Conservation (phyloP, 1,284 basidiomycete genomes). For the Acaromyces ingoldii region DNA sequence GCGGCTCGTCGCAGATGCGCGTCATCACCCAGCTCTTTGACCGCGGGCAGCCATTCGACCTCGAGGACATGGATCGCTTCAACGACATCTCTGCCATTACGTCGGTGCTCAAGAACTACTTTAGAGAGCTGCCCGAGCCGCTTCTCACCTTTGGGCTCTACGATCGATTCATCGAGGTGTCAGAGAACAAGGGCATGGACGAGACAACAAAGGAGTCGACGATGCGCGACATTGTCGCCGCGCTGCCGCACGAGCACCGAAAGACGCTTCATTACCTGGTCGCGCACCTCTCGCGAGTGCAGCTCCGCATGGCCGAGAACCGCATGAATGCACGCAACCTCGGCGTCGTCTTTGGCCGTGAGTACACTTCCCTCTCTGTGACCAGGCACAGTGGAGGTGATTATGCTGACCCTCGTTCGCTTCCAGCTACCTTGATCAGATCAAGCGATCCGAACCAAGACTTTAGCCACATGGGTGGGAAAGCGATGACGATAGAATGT, state of each 20-base stretch:
- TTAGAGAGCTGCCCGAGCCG: constrained; percentile 83
- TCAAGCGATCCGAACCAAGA: constrained; percentile 79
- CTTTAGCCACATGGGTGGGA: constrained; percentile 94
- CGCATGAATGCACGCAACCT: constrained; percentile 92
- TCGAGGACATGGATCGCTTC: constrained; percentile 79
- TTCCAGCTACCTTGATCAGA: constrained; percentile 81
- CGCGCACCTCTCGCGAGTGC: constrained; percentile 67
- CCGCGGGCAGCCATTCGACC: constrained; percentile 82
- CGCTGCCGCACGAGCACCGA: constrained; percentile 80
- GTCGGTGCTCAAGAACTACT: constrained; percentile 93
- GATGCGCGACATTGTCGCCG: constrained; percentile 63
- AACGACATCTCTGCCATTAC: constrained; percentile 97
- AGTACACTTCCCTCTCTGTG: constrained; percentile 54
- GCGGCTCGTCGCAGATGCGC: constrained; percentile 86
- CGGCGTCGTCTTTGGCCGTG: constrained; percentile 99
- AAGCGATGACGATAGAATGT: constrained; percentile 69
- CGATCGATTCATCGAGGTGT: constrained; percentile 66
- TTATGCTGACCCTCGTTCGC: neutral
- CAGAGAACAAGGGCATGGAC: constrained; percentile 14
- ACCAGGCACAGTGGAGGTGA: neutral
- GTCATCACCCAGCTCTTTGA: constrained; percentile 92
- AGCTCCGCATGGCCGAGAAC: constrained; percentile 60
- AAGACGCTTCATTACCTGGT: constrained; percentile 76
- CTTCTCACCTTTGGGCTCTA: constrained; percentile 86
- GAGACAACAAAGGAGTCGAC: constrained; percentile 12